Base-by-base conservation (phyloP, 352 stramenopile species). In the Phytopythium vexans region DNA sequence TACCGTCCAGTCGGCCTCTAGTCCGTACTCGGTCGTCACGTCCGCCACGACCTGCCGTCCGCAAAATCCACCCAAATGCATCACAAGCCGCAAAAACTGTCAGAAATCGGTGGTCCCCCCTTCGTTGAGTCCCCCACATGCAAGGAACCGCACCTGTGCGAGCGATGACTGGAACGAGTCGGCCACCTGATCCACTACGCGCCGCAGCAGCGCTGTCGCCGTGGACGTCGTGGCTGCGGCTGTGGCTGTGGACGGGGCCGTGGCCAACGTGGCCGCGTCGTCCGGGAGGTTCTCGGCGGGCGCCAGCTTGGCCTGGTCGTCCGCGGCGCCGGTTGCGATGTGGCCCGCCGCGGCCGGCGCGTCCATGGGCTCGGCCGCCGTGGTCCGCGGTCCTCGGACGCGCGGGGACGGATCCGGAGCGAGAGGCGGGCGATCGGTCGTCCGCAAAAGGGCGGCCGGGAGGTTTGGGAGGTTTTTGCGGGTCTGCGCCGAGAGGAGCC, bases 91-190 rank as follows among this genome's bases (percentile, higher is more conserved):
- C 16, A 9, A 38, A 31, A 52, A 12, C 5, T n/a, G 34, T 40
- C 14, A 8, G 10, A 51, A 9, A 1, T 12, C 14, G 10, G 15
- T 32, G 27, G 35, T 14, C 37, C 35, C 47, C 6, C 11, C 21
- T 12, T 31, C 34, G 5, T 38, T 14, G 27, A 16, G 5, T 8
- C 45, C 44, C 6, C 8, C 31, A 15, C 12, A 12, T 14, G 45
- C 14, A 40, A 40, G 7, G 34, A 39, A 39, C 8, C 45, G 34
- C 42, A 69, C 61, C 61, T 66, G 47, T 4, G 51, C 43, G 33
- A 69, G 61, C 37, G 61, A 59, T 43, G 55, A 40, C 39, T 69
- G 61, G 57, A 69, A 62, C 35, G 50, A 48, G 41, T 42, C 49
- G 39, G 49, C 56, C 47, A 69, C 59, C 31, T 69, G 32, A 34